A percentile compares a stretch with the other conserved stretches of the same genome.
Evolutionary conservation across 2,329 filamentous ascomycete species (phyloP).

Genomic region (Ampelomyces quisqualis): DNA sequence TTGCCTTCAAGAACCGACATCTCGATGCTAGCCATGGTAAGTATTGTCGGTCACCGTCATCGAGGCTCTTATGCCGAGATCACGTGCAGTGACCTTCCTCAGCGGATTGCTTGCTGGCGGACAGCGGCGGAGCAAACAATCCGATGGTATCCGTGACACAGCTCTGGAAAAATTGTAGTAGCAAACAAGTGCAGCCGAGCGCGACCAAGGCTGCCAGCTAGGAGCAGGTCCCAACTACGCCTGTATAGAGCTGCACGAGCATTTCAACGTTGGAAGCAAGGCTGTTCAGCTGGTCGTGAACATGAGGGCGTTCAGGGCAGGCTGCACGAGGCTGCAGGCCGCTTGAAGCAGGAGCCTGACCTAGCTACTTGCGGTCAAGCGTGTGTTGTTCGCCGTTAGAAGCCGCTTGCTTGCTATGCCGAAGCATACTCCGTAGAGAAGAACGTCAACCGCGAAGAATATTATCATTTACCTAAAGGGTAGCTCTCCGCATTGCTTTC

Average conservation of each 20-base stretch:
- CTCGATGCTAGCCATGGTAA: constrained; percentile 14
- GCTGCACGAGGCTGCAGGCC: no score
- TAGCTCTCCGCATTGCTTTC: no score
- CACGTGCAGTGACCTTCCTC: constrained; percentile 23
- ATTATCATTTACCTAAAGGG: neutral
- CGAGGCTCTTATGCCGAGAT: constrained; percentile 28
- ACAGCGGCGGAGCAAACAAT: no score
- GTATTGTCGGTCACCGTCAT: constrained; percentile 22
- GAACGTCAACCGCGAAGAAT: constrained; percentile 6
- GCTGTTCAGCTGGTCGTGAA: constrained; percentile 2
- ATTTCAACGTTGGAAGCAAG: no score
- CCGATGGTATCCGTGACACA: constrained; percentile 23
- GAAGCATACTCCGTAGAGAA: no score
- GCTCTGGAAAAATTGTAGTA: neutral
- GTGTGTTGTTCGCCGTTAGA: constrained; percentile 12
- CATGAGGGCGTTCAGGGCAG: constrained; percentile 1
- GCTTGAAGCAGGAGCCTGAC: constrained; percentile 5
- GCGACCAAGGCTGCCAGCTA: no score
- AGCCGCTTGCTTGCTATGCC: constrained; percentile 18
- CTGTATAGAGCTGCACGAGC: no score
- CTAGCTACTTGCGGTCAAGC: constrained; percentile 5
- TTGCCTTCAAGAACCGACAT: constrained; percentile 28
- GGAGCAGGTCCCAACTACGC: no score
- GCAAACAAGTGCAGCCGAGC: neutral
- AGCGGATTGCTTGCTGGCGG: constrained; percentile 11